phyloP scores from a whole-genome alignment of 2,329 filamentous ascomycete species.

The Trichoderma koningii region DNA sequence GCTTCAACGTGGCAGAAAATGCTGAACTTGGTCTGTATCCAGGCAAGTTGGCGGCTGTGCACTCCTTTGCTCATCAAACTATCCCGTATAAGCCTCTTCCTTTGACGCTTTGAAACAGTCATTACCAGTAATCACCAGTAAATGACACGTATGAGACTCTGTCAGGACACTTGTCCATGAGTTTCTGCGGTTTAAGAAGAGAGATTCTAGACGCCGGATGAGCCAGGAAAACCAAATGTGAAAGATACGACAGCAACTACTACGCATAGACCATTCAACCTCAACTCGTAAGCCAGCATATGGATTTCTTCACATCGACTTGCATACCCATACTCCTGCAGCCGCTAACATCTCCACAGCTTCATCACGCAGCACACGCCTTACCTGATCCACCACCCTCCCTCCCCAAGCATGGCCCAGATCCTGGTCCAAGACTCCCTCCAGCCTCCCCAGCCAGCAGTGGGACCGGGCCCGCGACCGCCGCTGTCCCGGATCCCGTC shows the following conservation, averaged over 20 bases:
- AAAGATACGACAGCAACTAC: background rate
- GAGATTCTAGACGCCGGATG: background rate
- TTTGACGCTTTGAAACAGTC: background rate
- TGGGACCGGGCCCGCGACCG: slow-evolving; percentile 8
- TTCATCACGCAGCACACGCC: background rate
- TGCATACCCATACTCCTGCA: too few relatives aligned
- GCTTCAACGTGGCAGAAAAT: background rate
- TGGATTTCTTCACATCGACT: too few relatives aligned
- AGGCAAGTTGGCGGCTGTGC: slow-evolving; percentile 11
- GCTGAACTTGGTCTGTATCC: background rate
- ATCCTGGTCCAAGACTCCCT: slow-evolving; percentile 14
- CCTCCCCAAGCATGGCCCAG: slow-evolving; percentile 5
- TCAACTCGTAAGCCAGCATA: background rate
- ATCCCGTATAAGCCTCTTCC: background rate
- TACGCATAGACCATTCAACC: background rate
- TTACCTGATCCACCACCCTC: background rate
- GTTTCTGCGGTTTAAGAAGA: background rate
- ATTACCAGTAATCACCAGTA: background rate
- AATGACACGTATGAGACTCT: slow-evolving; percentile 21
- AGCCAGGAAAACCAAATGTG: background rate
- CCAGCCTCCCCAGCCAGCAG: slow-evolving; percentile 9
- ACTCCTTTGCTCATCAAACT: slow-evolving; percentile 1
- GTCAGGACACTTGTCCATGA: slow-evolving; percentile 22
- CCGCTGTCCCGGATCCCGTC: slow-evolving; percentile 25
- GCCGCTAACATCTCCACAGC: background rate